Percentiles rank a stretch among this genome's conserved stretches.
Conservation (phyloP, 2,329 filamentous ascomycete genomes). For the Fusarium burgessii region DNA sequence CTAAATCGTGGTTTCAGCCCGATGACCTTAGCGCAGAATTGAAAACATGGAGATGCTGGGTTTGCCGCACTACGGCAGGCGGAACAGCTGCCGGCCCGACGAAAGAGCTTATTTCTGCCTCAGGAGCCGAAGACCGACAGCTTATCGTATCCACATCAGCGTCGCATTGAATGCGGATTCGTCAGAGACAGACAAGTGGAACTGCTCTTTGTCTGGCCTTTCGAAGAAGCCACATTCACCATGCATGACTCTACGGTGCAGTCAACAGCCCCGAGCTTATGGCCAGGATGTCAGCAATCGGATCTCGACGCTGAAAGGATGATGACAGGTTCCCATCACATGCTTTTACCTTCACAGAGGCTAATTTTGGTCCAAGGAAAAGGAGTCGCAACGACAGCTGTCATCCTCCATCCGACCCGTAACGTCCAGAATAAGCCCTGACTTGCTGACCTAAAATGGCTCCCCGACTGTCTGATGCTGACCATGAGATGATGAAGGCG, state of each 20-base stretch:
- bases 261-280: neutral
- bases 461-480: constrained; percentile 15
- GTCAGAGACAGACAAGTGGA: neutral
- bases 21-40: no score
- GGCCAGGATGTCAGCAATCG: neutral
- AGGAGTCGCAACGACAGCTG: no score
- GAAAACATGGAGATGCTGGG: no score
- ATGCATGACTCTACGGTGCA: neutral
- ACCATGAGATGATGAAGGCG: constrained; percentile 8
- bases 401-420: neutral
- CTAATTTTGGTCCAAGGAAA: neutral
- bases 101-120: neutral
- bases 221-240: neutral
- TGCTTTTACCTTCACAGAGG: neutral
- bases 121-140: neutral
- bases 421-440: constrained; percentile 11
- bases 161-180: neutral
- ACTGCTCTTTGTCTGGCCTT: neutral
- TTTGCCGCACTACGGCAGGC: no score
- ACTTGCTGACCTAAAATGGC: constrained; percentile 5
- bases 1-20: no score
- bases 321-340: neutral
- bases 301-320: neutral
- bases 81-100: no score
- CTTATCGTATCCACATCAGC: neutral